Conservation (phyloP, 148 eudicot species). For the Rhododendron simsii region DNA sequence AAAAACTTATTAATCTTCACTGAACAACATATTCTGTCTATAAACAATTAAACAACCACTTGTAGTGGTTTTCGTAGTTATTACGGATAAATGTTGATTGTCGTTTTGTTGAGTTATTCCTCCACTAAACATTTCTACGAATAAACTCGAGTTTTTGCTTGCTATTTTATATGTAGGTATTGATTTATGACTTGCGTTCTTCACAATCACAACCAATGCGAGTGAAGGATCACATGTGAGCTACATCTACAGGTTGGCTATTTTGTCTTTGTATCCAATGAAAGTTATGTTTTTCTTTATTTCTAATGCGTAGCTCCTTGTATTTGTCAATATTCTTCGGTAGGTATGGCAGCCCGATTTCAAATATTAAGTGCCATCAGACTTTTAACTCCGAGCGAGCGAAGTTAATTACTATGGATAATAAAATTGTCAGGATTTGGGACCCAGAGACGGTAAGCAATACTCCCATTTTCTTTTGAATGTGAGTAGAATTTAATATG, state of each 20-base stretch:
- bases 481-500: not conserved
- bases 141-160: not conserved
- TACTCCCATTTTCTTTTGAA: constrained; percentile 7
- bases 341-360: constrained; percentile 89
- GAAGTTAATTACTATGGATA: constrained; percentile 72
- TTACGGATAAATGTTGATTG: not conserved
- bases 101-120: not conserved
- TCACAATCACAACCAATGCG: constrained; percentile 52
- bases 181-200: constrained; percentile 88
- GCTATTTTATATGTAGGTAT: constrained; percentile 47
- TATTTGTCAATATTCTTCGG: not conserved
- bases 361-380: constrained; percentile 85
- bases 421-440: constrained; percentile 83
- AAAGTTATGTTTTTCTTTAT: not conserved
- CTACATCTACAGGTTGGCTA: constrained; percentile 10
- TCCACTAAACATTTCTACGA: too few relatives aligned
- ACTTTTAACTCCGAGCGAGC: constrained; percentile 62
- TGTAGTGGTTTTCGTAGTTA: not conserved
- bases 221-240: constrained; percentile 96
- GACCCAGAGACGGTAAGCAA: constrained; percentile 83
- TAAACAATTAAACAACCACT: not conserved
- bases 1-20: not conserved
- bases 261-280: not conserved
- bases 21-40: not conserved
- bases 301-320: not conserved